phyloP scores from a whole-genome alignment of 2,329 filamentous ascomycete genomes.

The Neofusicoccum kwambonambiense region DNA sequence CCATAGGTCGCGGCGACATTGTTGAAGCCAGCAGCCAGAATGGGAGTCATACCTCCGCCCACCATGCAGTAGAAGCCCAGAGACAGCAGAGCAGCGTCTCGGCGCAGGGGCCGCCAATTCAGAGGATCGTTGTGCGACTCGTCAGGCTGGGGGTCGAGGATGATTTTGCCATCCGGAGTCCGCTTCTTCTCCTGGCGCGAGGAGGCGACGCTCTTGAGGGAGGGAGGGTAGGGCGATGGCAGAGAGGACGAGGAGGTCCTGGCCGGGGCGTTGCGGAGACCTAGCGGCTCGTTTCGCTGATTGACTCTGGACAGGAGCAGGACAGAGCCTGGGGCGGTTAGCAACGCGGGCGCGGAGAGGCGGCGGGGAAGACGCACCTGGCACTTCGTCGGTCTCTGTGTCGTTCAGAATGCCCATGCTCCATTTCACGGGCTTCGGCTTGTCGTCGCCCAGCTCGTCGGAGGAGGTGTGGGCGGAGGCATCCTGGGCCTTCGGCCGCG shows the following conservation, averaged over 20 bases:
- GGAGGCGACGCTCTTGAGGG: constrained; percentile 20
- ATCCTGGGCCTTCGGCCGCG: neutral
- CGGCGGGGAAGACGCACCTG: constrained; percentile 56
- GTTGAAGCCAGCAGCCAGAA: constrained; percentile 86
- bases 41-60: constrained; percentile 86
- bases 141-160: constrained; percentile 88
- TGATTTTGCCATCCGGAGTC: constrained; percentile 77
- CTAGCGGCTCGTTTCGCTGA: constrained; percentile 62
- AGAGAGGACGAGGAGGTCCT: constrained; percentile 57
- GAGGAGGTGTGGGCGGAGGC: neutral
- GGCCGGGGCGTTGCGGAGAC: constrained; percentile 62
- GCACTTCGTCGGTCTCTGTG: constrained; percentile 77
- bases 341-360: neutral
- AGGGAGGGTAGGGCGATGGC: constrained; percentile 38
- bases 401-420: constrained; percentile 82
- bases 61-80: constrained; percentile 91
- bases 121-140: constrained; percentile 87
- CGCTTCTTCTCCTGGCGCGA: constrained; percentile 60
- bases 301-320: constrained; percentile 56
- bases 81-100: constrained; percentile 76
- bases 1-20: constrained; percentile 68
- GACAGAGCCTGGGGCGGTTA: constrained; percentile 51
- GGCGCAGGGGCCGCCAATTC: constrained; percentile 82
- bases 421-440: constrained; percentile 41
- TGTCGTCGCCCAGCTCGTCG: neutral